Conservation (phyloP, 2,329 filamentous ascomycete genomes). For the Cercospora sp. region DNA sequence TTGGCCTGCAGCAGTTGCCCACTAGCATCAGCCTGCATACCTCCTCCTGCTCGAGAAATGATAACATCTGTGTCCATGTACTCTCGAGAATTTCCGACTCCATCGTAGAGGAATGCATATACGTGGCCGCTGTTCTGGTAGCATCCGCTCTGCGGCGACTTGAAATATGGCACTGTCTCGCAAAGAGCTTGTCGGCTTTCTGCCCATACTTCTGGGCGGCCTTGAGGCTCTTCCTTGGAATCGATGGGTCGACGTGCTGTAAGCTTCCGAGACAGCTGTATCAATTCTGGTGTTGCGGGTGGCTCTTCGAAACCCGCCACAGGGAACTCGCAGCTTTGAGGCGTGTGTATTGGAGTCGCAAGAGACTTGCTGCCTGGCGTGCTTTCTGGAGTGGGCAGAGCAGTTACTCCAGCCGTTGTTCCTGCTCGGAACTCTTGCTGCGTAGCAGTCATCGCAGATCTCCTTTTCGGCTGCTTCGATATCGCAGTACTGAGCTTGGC, state of each 20-base stretch:
- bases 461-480: not conserved
- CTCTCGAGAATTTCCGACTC: slow-evolving; percentile 54
- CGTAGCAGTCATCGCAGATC: not conserved
- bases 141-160: slow-evolving; percentile 59
- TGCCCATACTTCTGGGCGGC: slow-evolving; percentile 57
- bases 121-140: slow-evolving; percentile 55
- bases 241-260: slow-evolving; percentile 30
- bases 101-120: slow-evolving; percentile 61
- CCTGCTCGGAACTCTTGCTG: not conserved
- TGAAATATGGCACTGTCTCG: slow-evolving; percentile 64
- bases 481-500: not conserved
- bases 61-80: slow-evolving; percentile 62
- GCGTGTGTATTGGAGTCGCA: not conserved
- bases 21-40: slow-evolving; percentile 48
- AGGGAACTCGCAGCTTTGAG: not conserved
- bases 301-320: not conserved
- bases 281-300: slow-evolving; percentile 5
- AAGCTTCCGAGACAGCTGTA: slow-evolving; percentile 30
- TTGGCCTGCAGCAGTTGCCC: slow-evolving; percentile 50
- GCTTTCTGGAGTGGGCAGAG: not conserved
- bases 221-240: slow-evolving; percentile 38
- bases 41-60: slow-evolving; percentile 63
- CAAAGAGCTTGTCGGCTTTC: slow-evolving; percentile 60
- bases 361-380: not conserved
- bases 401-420: not conserved